Evolutionary conservation across 805 yeast genomes (phyloP).

Genomic region (Ogataea philodendri): DNA sequence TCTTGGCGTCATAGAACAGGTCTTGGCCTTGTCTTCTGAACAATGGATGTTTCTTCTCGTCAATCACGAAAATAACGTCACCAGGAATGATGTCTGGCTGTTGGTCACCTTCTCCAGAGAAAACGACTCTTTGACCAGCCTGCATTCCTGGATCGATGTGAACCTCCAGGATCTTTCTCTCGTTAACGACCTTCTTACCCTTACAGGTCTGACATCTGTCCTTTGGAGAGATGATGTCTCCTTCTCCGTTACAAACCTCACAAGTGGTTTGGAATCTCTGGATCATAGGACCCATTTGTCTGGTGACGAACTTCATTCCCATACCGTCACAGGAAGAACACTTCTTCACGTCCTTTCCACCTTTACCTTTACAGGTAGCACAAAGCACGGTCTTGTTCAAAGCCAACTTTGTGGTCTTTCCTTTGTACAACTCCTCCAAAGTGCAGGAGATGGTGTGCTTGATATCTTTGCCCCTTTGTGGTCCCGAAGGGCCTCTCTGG

Average conservation of each 20-base stretch:
- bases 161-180: slow-evolving; percentile 91
- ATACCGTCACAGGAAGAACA: slow-evolving; percentile 88
- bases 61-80: slow-evolving; percentile 89
- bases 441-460: slow-evolving; percentile 83
- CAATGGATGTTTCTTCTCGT: slow-evolving; percentile 80
- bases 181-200: slow-evolving; percentile 84
- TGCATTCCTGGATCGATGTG: slow-evolving; percentile 97
- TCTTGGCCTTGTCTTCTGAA: slow-evolving; percentile 91
- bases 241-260: slow-evolving; percentile 89
- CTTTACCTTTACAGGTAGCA: slow-evolving; percentile 86
- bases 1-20: slow-evolving; percentile 76
- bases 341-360: slow-evolving; percentile 90
- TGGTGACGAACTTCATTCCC: slow-evolving; percentile 87
- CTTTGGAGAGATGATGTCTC: slow-evolving; percentile 81
- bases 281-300: slow-evolving; percentile 99
- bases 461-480: slow-evolving; percentile 86
- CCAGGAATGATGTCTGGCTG: slow-evolving; percentile 95
- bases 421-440: slow-evolving; percentile 90
- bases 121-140: slow-evolving; percentile 86
- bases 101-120: slow-evolving; percentile 97
- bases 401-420: slow-evolving; percentile 91
- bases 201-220: slow-evolving; percentile 84
- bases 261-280: slow-evolving; percentile 96
- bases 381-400: slow-evolving; percentile 89
- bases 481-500: slow-evolving; percentile 73